Evolutionary conservation across 768 basidiomycete species (phyloP), one percentile per base, ranked within the genome.

Genomic region (Auriculariales sp.): DNA sequence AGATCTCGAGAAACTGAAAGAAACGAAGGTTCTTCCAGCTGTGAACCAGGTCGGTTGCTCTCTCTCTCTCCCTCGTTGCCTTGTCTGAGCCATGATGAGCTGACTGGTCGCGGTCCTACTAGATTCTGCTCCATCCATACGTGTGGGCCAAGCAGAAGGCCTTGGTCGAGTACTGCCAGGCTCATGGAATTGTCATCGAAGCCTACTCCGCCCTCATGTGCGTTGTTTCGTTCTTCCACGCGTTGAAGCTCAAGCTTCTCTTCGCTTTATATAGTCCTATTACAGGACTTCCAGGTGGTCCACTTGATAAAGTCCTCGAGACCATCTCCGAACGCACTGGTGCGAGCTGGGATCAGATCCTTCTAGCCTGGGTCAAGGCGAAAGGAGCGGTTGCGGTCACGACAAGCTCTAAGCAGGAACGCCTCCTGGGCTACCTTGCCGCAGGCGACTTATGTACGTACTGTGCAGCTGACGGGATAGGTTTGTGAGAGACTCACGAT

Each of bases 101-200:
- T 24, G 32, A n/a, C n/a, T n/a, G n/a, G n/a, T n/a, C n/a, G n/a
- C 11, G 5, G 6, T 27, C 28, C 3, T 15, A 3, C 11, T 49
- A 83, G 80, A 83, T 85, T 54, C 64, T 68, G 12, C 64, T 86
- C 10, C 81, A 86, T 55, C 83, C 83, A 2, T 88, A 88, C 61
- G 77, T 83, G 33, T 74, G 74, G 56, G 62, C 64, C 3, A 55
- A 66, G 25, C 77, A 79, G 55, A 69, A 66, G 2, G 69, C 75
- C 0, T 66, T 81, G 28, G 64, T 88, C 25, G 75, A 75, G 30
- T 85, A 68, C 56, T 72, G 74, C 36, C 66, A 69, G 14, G 61
- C 68, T 54, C 66, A 86, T 49, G 71, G 69, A 14, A 83, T 89
- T 46, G 69, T 77, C 22, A 75, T 77, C 35, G 85, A 87, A 60